These are phyloP conservation scores for Trichosanthes cucumerina DNA, from an alignment of 306 rosid species.

Conservation along the genomic window DNA sequence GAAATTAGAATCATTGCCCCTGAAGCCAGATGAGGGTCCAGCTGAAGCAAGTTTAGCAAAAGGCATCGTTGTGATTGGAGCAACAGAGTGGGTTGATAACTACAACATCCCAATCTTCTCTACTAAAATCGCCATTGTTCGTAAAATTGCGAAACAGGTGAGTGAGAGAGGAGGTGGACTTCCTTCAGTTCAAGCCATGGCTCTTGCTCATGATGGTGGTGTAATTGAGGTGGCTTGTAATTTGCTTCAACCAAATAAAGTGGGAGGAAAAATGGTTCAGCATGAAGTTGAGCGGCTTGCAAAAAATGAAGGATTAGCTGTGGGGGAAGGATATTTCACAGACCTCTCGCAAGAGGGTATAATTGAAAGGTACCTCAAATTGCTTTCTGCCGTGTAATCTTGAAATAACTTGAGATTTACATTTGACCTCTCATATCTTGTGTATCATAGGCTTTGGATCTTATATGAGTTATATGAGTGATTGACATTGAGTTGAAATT, in stretches of 20 bases:
- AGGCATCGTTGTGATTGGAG: slow-evolving; percentile 60
- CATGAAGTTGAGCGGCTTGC: slow-evolving; percentile 54
- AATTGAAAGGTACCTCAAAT: slow-evolving; percentile 36
- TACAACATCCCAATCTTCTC: slow-evolving; percentile 65
- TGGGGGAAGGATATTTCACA: slow-evolving; percentile 69
- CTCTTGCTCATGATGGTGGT: slow-evolving; percentile 34
- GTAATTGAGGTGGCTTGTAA: slow-evolving; percentile 48
- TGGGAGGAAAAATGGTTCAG: slow-evolving; percentile 40
- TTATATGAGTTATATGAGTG: not conserved
- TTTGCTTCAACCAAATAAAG: slow-evolving; percentile 49
- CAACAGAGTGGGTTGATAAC: slow-evolving; percentile 59
- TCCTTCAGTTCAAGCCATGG: slow-evolving; percentile 83
- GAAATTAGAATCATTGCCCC: slow-evolving; percentile 27
- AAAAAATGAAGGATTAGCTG: slow-evolving; percentile 47
- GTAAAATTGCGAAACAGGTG: slow-evolving; percentile 34
- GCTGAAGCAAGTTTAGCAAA: slow-evolving; percentile 30
- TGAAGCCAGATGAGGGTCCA: slow-evolving; percentile 70
- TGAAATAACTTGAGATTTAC: not conserved
- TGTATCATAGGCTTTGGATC: not conserved
- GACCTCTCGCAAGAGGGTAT: slow-evolving; percentile 62
- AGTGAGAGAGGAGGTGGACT: slow-evolving; percentile 49
- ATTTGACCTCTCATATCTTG: not conserved
- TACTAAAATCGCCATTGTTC: slow-evolving; percentile 34
- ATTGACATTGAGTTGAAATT: not conserved
- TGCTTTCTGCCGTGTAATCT: slow-evolving; percentile 7